These are phyloP conservation scores for Trichoderma erinaceum DNA, from an alignment of 495 filamentous ascomycete species.

Conservation along the genomic window DNA sequence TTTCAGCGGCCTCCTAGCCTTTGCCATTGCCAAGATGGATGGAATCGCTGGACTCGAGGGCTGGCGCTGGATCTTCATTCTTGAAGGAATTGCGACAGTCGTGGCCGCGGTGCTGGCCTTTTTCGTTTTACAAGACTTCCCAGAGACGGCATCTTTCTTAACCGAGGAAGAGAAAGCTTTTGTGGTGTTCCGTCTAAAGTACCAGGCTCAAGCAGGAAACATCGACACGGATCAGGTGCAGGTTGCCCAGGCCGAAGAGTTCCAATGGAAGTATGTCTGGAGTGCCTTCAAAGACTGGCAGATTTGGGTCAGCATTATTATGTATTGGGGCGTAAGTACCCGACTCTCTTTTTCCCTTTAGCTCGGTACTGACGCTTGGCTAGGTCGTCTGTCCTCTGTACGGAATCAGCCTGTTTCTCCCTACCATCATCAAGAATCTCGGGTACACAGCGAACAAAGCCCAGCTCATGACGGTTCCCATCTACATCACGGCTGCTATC, in stretches of 20 bases:
- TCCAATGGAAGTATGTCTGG: slow-evolving; percentile 55
- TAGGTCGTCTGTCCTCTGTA: slow-evolving; percentile 62
- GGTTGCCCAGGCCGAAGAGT: slow-evolving; percentile 53
- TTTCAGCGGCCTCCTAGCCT: slow-evolving; percentile 65
- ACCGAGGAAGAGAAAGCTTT: slow-evolving; percentile 64
- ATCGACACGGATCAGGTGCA: slow-evolving; percentile 47
- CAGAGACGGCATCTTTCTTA: slow-evolving; percentile 56
- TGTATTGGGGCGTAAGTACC: slow-evolving; percentile 44
- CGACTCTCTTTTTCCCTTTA: background rate
- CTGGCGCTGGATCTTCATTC: slow-evolving; percentile 74
- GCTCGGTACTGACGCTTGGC: background rate
- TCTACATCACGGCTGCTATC: slow-evolving; percentile 64
- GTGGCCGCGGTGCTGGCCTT: slow-evolving; percentile 53
- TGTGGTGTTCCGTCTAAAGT: slow-evolving; percentile 47
- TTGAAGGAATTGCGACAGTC: slow-evolving; percentile 59
- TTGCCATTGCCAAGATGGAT: slow-evolving; percentile 62
- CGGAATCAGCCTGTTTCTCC: slow-evolving; percentile 65
- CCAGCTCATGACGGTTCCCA: slow-evolving; percentile 65
- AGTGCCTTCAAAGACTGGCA: slow-evolving; percentile 70
- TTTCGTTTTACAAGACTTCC: slow-evolving; percentile 59
- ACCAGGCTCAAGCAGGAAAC: slow-evolving; percentile 52
- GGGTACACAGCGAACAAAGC: slow-evolving; percentile 59
- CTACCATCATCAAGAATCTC: slow-evolving; percentile 50
- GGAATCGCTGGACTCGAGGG: slow-evolving; percentile 57
- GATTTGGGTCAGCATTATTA: slow-evolving; percentile 59